Base-by-base conservation (phyloP, 108 stramenopile species). In the Aurantiochytrium sp. region DNA sequence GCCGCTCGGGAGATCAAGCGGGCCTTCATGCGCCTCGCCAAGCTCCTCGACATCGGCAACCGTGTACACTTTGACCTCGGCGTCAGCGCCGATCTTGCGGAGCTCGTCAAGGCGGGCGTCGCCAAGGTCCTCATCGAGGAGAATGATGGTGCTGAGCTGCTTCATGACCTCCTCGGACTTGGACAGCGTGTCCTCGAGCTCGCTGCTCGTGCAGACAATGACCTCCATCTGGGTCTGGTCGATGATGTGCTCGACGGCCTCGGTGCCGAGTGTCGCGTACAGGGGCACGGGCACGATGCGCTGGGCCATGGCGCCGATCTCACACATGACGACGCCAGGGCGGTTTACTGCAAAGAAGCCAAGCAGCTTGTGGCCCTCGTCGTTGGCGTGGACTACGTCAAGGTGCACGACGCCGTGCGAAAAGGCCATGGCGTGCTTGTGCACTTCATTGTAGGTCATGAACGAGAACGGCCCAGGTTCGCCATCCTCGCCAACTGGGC, bases 1-100 rank as follows among this genome's bases (percentile, higher is more conserved):
- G 44, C 93, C 92, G 58, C 94, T 91, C 0, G 97, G 96, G 5
- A 96, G 96, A 10, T 88, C 10, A 25, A 69, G 47, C 43, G 44
- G 44, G 44, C 44, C 57, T 5, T 29, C 45, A 42, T 57, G 28
- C 29, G 87, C 89, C 21, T 55, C 49, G 45, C 43, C 42, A 21
- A 87, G 45, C 44, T 88, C 51, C 43, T 87, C 89, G 49, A 90
- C 25, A 10, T 49, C 8, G 19, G 51, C 43, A n/a, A 90, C 4
- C 58, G 58, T 90, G 87, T 89, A 89, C 18, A 90, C 28, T 0
- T 58, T 47, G 58, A 21, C 25, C 29, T 18, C 49, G 29, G 19
- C 6, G 14, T 88, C 57, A 35, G 83, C 5, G 8, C 6, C 58
- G 44, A 21, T 25, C 73, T 53, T 57, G 57, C 12, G 19, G 23